Conservation (phyloP, 2,329 filamentous ascomycete species). For the Claviceps purpurea region DNA sequence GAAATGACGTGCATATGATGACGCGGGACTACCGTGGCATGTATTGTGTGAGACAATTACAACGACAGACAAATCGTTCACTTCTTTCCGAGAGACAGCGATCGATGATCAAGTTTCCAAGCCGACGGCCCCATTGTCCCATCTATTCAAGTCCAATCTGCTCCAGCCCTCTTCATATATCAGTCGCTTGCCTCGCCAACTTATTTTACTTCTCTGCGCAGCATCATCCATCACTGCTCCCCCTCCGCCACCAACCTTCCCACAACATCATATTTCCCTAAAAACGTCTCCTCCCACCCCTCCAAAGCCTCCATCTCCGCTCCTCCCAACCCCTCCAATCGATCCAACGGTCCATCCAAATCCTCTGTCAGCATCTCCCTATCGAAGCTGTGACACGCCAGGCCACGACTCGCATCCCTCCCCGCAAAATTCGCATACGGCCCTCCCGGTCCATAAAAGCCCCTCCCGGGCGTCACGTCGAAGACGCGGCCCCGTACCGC, state of each 20-base stretch:
- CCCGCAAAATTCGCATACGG: constrained; percentile 96
- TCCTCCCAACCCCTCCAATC: constrained; percentile 52
- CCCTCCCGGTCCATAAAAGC: constrained; percentile 93
- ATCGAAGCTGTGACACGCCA: constrained; percentile 88
- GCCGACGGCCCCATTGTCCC: too few relatives aligned
- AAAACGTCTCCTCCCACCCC: constrained; percentile 89
- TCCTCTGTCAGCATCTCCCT: constrained; percentile 90
- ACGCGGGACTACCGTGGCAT: too few relatives aligned
- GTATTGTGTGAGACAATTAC: too few relatives aligned
- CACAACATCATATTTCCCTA: constrained; percentile 90
- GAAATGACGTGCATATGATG: too few relatives aligned
- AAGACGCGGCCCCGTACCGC: constrained; percentile 87
- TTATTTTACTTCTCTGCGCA: not conserved
- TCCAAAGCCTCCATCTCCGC: constrained; percentile 73
- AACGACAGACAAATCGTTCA: too few relatives aligned
- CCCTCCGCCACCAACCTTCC: constrained; percentile 58
- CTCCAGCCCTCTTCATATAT: not conserved
- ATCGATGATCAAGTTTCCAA: too few relatives aligned
- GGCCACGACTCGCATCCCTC: constrained; percentile 72
- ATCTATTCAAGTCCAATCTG: too few relatives aligned
- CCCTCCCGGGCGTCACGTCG: constrained; percentile 72
- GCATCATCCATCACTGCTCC: constrained; percentile 19
- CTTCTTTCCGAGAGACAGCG: too few relatives aligned
- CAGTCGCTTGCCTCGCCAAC: not conserved
- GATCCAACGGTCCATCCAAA: constrained; percentile 70